phyloP scores from a whole-genome alignment of 768 basidiomycete species.

The Cyathus striatus region DNA sequence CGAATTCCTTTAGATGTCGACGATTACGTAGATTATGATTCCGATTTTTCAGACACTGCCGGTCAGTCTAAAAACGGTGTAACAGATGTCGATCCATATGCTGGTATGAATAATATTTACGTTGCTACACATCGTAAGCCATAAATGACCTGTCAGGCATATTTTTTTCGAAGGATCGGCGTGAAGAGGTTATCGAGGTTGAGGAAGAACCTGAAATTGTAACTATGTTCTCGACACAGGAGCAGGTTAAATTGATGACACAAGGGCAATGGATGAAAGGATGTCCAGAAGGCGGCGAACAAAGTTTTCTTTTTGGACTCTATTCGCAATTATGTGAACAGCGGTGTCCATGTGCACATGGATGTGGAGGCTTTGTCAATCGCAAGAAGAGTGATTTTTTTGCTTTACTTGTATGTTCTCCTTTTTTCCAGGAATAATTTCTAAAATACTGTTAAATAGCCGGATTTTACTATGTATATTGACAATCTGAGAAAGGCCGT shows the following conservation, averaged over 20 bases:
- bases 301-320: conserved; percentile 80
- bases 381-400: conserved; percentile 80
- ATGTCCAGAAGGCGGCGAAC: conserved; percentile 90
- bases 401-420: conserved; percentile 62
- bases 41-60: conserved; percentile 51
- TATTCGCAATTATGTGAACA: conserved; percentile 70
- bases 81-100: conserved; percentile 80
- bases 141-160: conserved; percentile 46
- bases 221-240: conserved; percentile 33
- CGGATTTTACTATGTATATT: conserved; percentile 69
- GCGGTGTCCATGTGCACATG: conserved; percentile 64
- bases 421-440: background rate
- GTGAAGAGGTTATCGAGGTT: conserved; percentile 88
- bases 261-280: conserved; percentile 98
- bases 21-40: conserved; percentile 78
- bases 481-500: conserved; percentile 55
- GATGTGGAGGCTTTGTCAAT: conserved; percentile 58
- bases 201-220: conserved; percentile 69
- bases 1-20: conserved; percentile 25
- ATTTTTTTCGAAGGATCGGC: conserved; percentile 92
- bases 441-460: conserved; percentile 31
- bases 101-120: conserved; percentile 46
- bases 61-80: conserved; percentile 36
- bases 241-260: conserved; percentile 63
- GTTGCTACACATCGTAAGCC: conserved; percentile 7